Conservation (phyloP, 225 moss, liverwort and hornwort species). For the Bryum argenteum region DNA sequence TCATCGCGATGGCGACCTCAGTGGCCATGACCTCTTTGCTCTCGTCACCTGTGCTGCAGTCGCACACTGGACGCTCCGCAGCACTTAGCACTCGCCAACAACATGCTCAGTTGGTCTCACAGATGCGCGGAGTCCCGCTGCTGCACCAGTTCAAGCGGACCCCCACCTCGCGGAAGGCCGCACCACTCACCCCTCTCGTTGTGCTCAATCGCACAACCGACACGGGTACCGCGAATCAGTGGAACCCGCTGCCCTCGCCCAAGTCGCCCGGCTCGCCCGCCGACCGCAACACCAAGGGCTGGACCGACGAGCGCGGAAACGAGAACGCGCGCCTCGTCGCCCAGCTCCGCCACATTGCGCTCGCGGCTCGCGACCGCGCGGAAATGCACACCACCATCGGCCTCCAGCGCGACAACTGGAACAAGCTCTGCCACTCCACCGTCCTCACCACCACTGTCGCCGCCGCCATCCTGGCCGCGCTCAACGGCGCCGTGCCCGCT, state of each 20-base stretch:
- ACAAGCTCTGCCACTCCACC: conserved; percentile 60
- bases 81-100: background rate
- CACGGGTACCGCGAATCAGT: background rate
- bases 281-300: conserved; percentile 40
- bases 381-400: conserved; percentile 60
- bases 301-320: conserved; percentile 47
- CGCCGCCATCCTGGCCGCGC: conserved; percentile 42
- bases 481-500: conserved; percentile 36
- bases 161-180: background rate
- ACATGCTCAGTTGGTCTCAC: background rate
- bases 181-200: background rate
- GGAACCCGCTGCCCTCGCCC: conserved; percentile 14
- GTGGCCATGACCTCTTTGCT: conserved; percentile 9
- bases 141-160: background rate
- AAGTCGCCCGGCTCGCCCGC: conserved; percentile 21
- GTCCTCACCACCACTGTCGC: conserved; percentile 45
- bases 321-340: conserved; percentile 39
- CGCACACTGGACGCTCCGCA: background rate
- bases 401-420: conserved; percentile 67
- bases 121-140: conserved; percentile 3
- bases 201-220: background rate
- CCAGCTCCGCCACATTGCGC: conserved; percentile 37
- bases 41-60: background rate
- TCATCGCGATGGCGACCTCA: conserved; percentile 4
- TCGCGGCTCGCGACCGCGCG: conserved; percentile 44